Percentiles rank a stretch among this genome's conserved stretches.
Evolutionary conservation across 768 basidiomycete species (phyloP).

Genomic region (Dentipellis sp.): DNA sequence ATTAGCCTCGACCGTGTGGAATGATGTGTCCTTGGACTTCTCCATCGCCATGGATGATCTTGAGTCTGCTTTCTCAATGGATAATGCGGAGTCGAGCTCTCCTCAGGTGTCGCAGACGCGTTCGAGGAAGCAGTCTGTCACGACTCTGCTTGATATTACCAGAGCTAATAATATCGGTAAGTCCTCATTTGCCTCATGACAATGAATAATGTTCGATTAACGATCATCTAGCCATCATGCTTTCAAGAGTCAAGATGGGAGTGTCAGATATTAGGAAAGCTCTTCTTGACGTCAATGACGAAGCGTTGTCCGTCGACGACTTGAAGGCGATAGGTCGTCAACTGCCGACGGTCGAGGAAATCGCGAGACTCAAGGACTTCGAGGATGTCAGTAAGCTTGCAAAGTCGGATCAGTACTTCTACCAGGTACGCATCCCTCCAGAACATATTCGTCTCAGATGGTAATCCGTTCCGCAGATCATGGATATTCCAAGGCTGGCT

Average conservation of each 20-base stretch:
- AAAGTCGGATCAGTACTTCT: constrained; percentile 78
- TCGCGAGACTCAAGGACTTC: constrained; percentile 57
- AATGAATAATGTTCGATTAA: not conserved
- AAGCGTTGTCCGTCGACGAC: constrained; percentile 59
- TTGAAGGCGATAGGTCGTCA: constrained; percentile 67
- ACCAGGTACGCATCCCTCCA: constrained; percentile 39
- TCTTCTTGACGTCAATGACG: constrained; percentile 64
- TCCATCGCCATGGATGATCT: constrained; percentile 61
- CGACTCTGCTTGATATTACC: constrained; percentile 69
- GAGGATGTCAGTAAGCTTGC: constrained; percentile 66
- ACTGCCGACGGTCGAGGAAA: constrained; percentile 79
- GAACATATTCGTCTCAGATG: not conserved
- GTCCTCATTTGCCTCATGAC: constrained; percentile 11
- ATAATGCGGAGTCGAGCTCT: constrained; percentile 31
- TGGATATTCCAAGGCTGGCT: constrained; percentile 63
- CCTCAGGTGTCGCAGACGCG: constrained; percentile 32
- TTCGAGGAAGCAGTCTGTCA: constrained; percentile 48
- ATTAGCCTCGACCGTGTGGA: constrained; percentile 58
- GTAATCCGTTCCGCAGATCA: constrained; percentile 42
- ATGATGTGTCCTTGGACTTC: constrained; percentile 34
- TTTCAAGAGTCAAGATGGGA: constrained; percentile 62
- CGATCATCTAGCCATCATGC: constrained; percentile 63
- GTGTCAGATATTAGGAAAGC: constrained; percentile 61
- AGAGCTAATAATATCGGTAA: constrained; percentile 79
- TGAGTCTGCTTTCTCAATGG: constrained; percentile 62